Conservation (phyloP, 108 stramenopile genomes). For the Pelagomonas calceolata region DNA sequence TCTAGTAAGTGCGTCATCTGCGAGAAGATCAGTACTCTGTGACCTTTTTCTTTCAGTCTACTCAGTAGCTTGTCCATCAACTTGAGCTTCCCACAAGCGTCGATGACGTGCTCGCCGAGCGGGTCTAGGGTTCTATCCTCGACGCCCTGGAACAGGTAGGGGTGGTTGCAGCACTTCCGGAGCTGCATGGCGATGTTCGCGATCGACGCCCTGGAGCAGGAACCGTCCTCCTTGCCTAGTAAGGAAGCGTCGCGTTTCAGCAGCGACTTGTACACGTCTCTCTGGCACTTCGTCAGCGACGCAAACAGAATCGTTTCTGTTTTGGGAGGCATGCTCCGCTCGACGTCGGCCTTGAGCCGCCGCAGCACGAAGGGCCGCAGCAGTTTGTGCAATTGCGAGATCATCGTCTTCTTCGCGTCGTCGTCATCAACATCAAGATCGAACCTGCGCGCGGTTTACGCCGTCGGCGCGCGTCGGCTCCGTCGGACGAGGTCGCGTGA, state of each 20-base stretch:
- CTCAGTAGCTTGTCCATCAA: conserved; percentile 34
- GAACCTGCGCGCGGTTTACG: no score
- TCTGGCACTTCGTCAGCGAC: conserved; percentile 62
- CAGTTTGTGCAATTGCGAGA: conserved; percentile 78
- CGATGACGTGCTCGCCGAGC: conserved; percentile 17
- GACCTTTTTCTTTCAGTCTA: conserved; percentile 39
- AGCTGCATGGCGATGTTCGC: conserved; percentile 91
- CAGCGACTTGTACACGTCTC: conserved; percentile 64
- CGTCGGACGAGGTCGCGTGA: background rate
- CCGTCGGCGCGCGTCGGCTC: no score
- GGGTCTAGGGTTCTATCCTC: conserved; percentile 18
- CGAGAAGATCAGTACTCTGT: conserved; percentile 58
- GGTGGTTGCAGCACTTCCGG: conserved; percentile 93
- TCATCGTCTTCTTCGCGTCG: conserved; percentile 56
- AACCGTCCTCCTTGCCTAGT: no score
- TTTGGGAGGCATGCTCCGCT: conserved; percentile 89
- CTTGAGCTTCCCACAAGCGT: conserved; percentile 19
- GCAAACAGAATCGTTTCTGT: conserved; percentile 83
- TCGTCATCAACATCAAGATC: conserved; percentile 47
- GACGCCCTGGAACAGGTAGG: conserved; percentile 50
- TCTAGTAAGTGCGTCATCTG: conserved; percentile 68
- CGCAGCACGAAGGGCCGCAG: conserved; percentile 84
- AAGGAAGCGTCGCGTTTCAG: conserved; percentile 39
- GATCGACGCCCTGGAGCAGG: background rate
- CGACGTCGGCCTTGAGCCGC: conserved; percentile 79